A percentile compares a stretch with the other conserved stretches of the same genome.
Evolutionary conservation across 169 alveolate species (phyloP).

Genomic region (Amoebophrya sp.): DNA sequence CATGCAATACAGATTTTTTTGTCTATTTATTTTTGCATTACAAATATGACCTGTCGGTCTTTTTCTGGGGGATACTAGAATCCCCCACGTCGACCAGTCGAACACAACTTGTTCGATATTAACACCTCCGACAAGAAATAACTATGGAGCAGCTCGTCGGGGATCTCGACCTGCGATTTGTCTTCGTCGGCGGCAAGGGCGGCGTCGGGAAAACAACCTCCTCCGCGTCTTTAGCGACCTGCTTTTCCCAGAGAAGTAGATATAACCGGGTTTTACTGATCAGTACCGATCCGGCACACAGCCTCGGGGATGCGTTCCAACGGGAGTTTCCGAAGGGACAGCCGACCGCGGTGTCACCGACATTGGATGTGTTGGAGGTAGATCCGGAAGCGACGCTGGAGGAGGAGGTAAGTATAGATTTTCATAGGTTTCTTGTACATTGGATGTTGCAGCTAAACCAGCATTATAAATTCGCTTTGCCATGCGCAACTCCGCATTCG

Average conservation of each 20-base stretch:
- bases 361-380: conserved; percentile 36
- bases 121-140: too few species aligned
- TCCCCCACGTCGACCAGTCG: too few species aligned
- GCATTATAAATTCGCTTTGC: too few species aligned
- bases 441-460: neutral
- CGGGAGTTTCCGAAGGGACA: conserved; percentile 21
- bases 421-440: neutral
- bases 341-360: neutral
- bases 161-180: conserved; percentile 62
- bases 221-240: conserved; percentile 69
- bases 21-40: too few species aligned
- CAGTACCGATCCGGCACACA: conserved; percentile 90
- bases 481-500: too few species aligned
- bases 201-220: conserved; percentile 89
- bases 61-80: too few species aligned
- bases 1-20: too few species aligned
- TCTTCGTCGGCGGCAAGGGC: conserved; percentile 90
- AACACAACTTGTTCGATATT: too few species aligned
- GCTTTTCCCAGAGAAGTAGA: conserved; percentile 54
- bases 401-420: neutral
- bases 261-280: conserved; percentile 62
- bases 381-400: neutral
- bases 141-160: conserved; percentile 12
- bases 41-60: too few species aligned
- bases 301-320: conserved; percentile 76